Evolutionary conservation across 75 land plant species (phyloP), one percentile per base, ranked within the genome.

Genomic region (Selaginella moellendorffii): DNA sequence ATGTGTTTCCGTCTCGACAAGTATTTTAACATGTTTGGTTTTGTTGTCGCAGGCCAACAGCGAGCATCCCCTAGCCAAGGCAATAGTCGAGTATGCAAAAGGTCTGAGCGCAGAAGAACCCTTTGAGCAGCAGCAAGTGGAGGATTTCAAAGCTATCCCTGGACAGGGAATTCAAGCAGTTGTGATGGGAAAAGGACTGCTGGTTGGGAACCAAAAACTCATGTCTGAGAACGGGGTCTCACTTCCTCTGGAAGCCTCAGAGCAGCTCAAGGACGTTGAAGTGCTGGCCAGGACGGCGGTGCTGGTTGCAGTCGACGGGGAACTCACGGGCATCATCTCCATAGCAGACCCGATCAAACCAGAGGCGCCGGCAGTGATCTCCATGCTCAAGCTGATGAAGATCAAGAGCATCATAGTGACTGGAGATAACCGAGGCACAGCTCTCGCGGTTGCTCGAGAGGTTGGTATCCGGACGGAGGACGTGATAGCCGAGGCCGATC

Each of bases 31-130:
- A 54, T 64, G 64, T 54, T 27, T 53, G 64, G 25, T 36, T 64
- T 20, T 26, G 64, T 27, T 23, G 29, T 18, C 53, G 29, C 65
- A 87, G 88, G 81, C 69, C 36, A 84, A 87, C 30, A 84, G 92
- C 61, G 85, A 82, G 75, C 92, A 87, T 53, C 85, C 92, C 19
- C 46, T 87, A 53, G 92, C 88, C 62, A 87, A 82, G 72, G 88
- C 92, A 63, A 78, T 87, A 27, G 77, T 74, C 53, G 73, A 87
- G 66, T 77, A 87, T 78, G 79, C 85, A 5, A 78, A 82, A 31
- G 70, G 42, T 60, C 76, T 84, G 54, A 10, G 18, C 18, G 51
- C 14, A 46, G 51, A 46, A 10, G 18, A 46, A 46, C 42, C 36
- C 29, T 65, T 72, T 67, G 59, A 68, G 54, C 52, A 53, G 52